Evolutionary conservation across 2,329 filamentous ascomycete species (phyloP).

Genomic region (Phaeoacremonium minimum): DNA sequence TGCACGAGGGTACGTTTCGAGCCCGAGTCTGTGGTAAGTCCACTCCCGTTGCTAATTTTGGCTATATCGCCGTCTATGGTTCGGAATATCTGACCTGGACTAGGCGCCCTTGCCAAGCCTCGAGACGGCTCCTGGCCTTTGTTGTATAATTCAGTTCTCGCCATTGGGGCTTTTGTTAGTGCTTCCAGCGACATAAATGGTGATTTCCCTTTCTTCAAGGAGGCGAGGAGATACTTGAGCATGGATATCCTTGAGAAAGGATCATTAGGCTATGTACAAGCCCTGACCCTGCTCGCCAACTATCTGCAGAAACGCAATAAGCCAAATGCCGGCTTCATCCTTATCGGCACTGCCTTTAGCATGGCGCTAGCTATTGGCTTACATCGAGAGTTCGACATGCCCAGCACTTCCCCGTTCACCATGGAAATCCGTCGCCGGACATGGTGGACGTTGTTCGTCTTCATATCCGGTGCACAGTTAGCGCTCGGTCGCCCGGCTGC

Average conservation of each 20-base stretch:
- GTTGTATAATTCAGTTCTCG: conserved; percentile 3
- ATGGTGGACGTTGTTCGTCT: too few relatives aligned
- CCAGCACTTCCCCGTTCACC: too few relatives aligned
- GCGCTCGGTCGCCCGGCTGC: too few relatives aligned
- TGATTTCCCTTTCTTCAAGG: conserved; percentile 3
- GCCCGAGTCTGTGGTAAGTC: background rate
- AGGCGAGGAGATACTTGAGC: conserved; percentile 1
- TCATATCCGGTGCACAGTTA: too few relatives aligned
- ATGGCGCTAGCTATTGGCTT: background rate
- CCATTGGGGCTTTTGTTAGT: conserved; percentile 4
- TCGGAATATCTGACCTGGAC: background rate
- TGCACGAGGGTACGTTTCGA: conserved; percentile 5
- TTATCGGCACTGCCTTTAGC: background rate
- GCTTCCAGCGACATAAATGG: background rate
- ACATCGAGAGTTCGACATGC: too few relatives aligned
- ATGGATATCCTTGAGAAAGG: conserved; percentile 5
- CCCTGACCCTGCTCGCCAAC: background rate
- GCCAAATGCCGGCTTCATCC: background rate
- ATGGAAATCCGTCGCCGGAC: too few relatives aligned
- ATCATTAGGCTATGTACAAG: conserved; percentile 1
- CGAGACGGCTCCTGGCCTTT: conserved; percentile 3
- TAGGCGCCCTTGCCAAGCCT: too few relatives aligned
- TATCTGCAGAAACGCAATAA: background rate
- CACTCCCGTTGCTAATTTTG: too few relatives aligned
- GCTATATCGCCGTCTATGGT: too few relatives aligned